Percentiles rank a stretch among this genome's conserved stretches.
Evolutionary conservation across 495 filamentous ascomycete genomes (phyloP).

Genomic region (Penicillium subrubescens): DNA sequence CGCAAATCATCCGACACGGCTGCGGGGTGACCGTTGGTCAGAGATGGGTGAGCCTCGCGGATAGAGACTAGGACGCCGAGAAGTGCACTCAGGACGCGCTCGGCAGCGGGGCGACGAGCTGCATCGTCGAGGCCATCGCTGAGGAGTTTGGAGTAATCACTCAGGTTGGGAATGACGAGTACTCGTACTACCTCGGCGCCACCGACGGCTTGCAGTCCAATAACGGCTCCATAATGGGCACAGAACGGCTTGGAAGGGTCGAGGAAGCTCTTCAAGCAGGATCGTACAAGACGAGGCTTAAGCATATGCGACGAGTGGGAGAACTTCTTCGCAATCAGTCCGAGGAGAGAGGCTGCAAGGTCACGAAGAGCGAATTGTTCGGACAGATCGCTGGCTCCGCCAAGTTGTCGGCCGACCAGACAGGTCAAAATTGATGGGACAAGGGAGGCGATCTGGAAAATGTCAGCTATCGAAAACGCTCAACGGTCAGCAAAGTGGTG

Average conservation of each 20-base stretch:
- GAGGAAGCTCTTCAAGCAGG: conserved; percentile 86
- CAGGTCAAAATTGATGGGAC: conserved; percentile 91
- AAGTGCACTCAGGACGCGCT: conserved; percentile 63
- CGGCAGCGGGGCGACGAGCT: conserved; percentile 56
- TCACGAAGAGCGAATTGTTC: conserved; percentile 84
- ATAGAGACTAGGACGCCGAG: conserved; percentile 59
- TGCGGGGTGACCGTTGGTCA: conserved; percentile 48
- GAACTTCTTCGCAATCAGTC: conserved; percentile 73
- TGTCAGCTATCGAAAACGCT: neutral
- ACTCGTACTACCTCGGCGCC: conserved; percentile 77
- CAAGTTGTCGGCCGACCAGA: conserved; percentile 81
- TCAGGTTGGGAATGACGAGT: conserved; percentile 79
- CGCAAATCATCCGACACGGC: conserved; percentile 55
- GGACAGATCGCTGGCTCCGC: conserved; percentile 49
- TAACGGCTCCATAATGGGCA: conserved; percentile 84
- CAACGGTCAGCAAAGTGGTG: conserved; percentile 9
- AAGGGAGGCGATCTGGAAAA: conserved; percentile 62
- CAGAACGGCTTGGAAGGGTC: conserved; percentile 77
- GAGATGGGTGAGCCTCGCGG: conserved; percentile 34
- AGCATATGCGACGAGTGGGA: conserved; percentile 71
- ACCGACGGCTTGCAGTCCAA: conserved; percentile 72
- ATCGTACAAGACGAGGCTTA: conserved; percentile 83
- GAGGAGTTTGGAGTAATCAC: conserved; percentile 71
- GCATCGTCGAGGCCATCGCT: conserved; percentile 64
- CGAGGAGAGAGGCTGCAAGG: conserved; percentile 76